Conservation (phyloP, 192 early-diverging fungal genomes). For the Piromyces finnis region DNA sequence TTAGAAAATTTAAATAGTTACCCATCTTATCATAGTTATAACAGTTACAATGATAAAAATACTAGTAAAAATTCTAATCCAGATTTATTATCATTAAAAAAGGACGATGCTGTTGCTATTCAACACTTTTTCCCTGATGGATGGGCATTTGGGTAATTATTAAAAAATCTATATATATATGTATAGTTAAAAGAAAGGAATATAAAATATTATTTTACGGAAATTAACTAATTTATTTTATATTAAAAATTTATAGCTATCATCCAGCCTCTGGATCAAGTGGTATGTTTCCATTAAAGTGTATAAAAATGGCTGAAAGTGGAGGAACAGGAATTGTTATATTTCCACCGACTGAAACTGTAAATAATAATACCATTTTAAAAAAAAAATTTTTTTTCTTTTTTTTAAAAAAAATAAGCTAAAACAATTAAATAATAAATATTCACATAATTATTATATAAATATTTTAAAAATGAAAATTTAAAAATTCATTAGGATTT, state of each 20-base stretch:
- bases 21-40: not conserved
- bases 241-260: not conserved
- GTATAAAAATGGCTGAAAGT: not conserved
- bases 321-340: not conserved
- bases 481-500: no score
- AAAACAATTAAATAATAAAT: no score
- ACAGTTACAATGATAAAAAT: not conserved
- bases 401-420: no score
- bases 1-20: not conserved
- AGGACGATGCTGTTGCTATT: not conserved
- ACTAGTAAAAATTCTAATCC: not conserved
- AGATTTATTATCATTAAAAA: not conserved
- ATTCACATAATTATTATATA: no score
- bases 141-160: not conserved
- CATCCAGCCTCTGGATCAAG: not conserved
- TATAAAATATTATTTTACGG: no score
- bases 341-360: not conserved
- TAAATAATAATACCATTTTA: no score
- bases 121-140: not conserved
- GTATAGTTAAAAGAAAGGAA: no score
- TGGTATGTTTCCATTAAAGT: not conserved
- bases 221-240: no score
- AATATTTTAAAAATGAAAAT: no score
- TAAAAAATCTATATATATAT: not conserved
- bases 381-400: no score